These are phyloP conservation scores for Trichoderma gracile DNA, from an alignment of 2,329 filamentous ascomycete species.

Conservation along the genomic window DNA sequence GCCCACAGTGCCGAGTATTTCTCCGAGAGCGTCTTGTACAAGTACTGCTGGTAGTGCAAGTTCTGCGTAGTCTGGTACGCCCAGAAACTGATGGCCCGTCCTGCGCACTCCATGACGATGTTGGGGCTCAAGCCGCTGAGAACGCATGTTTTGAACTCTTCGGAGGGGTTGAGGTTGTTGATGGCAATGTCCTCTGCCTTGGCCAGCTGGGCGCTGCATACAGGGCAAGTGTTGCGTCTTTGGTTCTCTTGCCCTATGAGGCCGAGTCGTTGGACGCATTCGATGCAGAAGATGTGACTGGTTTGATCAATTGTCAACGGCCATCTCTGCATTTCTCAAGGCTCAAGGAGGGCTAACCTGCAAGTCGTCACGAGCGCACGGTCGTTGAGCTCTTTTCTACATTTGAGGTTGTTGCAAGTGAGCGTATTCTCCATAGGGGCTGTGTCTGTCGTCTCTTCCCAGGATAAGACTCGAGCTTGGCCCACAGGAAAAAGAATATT, in stretches of 20 bases:
- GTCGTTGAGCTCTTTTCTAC: constrained; percentile 66
- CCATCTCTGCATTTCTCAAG: background rate
- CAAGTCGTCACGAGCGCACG: constrained; percentile 85
- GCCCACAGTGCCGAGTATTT: constrained; percentile 66
- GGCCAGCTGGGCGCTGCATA: constrained; percentile 67
- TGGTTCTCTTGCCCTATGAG: constrained; percentile 49
- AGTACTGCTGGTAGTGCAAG: constrained; percentile 75
- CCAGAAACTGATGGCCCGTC: constrained; percentile 79
- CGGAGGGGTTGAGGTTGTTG: constrained; percentile 71
- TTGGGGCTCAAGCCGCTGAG: constrained; percentile 79
- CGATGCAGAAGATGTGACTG: constrained; percentile 82
- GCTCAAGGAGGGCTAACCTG: constrained; percentile 54
- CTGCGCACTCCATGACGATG: constrained; percentile 83
- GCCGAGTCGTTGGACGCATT: constrained; percentile 67
- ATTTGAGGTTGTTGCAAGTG: constrained; percentile 78
- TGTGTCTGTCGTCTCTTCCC: background rate
- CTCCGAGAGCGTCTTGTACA: constrained; percentile 69
- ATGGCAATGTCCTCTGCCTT: constrained; percentile 75
- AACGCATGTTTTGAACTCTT: constrained; percentile 87
- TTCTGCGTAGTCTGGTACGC: constrained; percentile 83
- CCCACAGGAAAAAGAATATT: too few relatives aligned
- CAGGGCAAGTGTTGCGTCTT: constrained; percentile 64
- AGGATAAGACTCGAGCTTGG: too few relatives aligned
- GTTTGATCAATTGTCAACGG: constrained; percentile 16
- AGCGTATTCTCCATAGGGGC: constrained; percentile 69